phyloP scores from a whole-genome alignment of 306 rosid species.

The Malus orientalis region DNA sequence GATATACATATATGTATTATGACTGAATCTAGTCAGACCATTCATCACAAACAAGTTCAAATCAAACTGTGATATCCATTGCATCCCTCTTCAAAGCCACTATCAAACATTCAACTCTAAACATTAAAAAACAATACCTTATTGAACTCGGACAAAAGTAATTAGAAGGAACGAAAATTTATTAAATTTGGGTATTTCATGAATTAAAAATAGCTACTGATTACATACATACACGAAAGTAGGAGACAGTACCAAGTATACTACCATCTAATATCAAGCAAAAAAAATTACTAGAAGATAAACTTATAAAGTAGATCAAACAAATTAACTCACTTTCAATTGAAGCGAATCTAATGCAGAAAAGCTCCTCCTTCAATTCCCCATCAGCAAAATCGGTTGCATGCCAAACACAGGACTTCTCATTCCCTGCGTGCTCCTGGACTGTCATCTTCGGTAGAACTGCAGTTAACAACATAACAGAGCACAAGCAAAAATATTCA shows the following conservation, averaged over 20 bases:
- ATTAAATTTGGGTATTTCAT: neutral
- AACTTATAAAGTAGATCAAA: neutral
- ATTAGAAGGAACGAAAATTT: neutral
- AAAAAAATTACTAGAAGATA: neutral
- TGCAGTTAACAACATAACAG: conserved; percentile 12
- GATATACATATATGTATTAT: neutral
- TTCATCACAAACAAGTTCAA: neutral
- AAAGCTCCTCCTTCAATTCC: conserved; percentile 89
- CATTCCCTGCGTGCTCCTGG: conserved; percentile 94
- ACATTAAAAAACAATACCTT: neutral
- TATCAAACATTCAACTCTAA: neutral
- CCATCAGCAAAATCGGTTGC: conserved; percentile 94
- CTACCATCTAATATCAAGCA: neutral
- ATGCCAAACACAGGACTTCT: conserved; percentile 95
- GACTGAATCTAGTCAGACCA: neutral
- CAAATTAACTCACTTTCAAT: conserved; percentile 64
- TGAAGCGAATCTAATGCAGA: conserved; percentile 89
- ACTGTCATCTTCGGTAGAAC: conserved; percentile 70
- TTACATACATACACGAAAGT: neutral
- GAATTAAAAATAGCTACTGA: neutral
- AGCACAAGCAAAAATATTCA: neutral
- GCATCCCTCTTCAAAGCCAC: neutral
- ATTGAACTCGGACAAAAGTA: neutral
- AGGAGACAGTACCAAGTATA: neutral
- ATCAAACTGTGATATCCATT: neutral